phyloP scores from a whole-genome alignment of 306 rosid genomes.

The Lupinus albus region DNA sequence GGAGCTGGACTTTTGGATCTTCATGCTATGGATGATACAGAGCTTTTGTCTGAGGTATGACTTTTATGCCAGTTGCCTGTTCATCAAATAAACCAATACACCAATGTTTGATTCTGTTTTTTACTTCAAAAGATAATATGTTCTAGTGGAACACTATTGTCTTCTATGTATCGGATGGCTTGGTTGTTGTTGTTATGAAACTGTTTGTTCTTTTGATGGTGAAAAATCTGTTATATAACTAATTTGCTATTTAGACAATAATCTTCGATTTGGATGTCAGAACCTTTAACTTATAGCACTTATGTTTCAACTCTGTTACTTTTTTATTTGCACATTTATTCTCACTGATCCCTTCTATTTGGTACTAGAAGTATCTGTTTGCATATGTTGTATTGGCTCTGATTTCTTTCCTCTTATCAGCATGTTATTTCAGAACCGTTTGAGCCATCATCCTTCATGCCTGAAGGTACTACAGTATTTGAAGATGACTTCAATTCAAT shows the following conservation, averaged over 20 bases:
- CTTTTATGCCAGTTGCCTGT: constrained; percentile 7
- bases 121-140: neutral
- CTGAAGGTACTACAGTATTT: constrained; percentile 63
- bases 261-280: constrained; percentile 22
- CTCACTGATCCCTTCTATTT: neutral
- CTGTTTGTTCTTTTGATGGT: constrained; percentile 9
- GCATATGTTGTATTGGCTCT: constrained; percentile 33
- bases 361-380: constrained; percentile 13
- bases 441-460: constrained; percentile 89
- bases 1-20: constrained; percentile 99
- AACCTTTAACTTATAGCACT: neutral
- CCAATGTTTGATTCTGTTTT: neutral
- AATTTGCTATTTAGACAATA: neutral
- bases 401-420: constrained; percentile 53
- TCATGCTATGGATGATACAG: constrained; percentile 98
- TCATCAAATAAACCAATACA: constrained; percentile 14
- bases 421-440: constrained; percentile 86
- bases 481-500: constrained; percentile 64
- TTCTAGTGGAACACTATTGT: neutral
- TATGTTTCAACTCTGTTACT: constrained; percentile 14
- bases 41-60: constrained; percentile 86
- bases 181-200: constrained; percentile 14
- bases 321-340: constrained; percentile 13
- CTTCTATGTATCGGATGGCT: constrained; percentile 20
- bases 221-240: neutral